These are phyloP conservation scores for Populus alba DNA, from an alignment of 345 rosid genomes.

Conservation along the genomic window DNA sequence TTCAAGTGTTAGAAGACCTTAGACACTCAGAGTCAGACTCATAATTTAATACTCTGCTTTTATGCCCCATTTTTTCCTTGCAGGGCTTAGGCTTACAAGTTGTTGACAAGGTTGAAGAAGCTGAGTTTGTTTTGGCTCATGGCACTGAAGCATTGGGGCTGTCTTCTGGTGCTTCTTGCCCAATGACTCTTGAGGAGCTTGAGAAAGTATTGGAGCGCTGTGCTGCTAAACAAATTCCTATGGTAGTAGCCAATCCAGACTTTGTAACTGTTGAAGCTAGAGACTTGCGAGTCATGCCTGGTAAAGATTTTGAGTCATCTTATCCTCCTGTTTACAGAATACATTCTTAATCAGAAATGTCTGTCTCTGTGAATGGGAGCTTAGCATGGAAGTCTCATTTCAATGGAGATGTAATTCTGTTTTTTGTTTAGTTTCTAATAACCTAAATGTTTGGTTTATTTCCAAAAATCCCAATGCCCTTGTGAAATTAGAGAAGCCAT, in stretches of 20 bases:
- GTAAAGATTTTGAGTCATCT: constrained; percentile 35
- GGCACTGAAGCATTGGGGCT: constrained; percentile 90
- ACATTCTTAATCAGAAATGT: not conserved
- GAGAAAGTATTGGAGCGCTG: constrained; percentile 75
- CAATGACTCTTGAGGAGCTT: constrained; percentile 61
- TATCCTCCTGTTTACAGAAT: not conserved
- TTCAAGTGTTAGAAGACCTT: not conserved
- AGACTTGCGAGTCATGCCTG: constrained; percentile 81
- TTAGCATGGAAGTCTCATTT: not conserved
- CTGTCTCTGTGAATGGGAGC: not conserved
- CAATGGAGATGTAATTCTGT: not conserved
- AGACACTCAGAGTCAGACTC: not conserved
- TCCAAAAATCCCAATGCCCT: not conserved
- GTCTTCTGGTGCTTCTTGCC: constrained; percentile 55
- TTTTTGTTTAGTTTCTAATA: not conserved
- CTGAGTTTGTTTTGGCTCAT: constrained; percentile 83
- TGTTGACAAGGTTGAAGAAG: constrained; percentile 73
- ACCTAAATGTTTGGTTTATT: not conserved
- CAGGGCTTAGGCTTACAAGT: constrained; percentile 74
- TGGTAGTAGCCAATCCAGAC: constrained; percentile 96
- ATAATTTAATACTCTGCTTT: not conserved
- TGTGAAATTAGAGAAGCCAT: not conserved
- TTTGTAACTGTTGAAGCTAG: constrained; percentile 92
- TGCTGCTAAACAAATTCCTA: constrained; percentile 69
- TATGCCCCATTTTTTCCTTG: not conserved